Conservation (phyloP, 2,329 filamentous ascomycete species). For the Penicillium sp. region DNA sequence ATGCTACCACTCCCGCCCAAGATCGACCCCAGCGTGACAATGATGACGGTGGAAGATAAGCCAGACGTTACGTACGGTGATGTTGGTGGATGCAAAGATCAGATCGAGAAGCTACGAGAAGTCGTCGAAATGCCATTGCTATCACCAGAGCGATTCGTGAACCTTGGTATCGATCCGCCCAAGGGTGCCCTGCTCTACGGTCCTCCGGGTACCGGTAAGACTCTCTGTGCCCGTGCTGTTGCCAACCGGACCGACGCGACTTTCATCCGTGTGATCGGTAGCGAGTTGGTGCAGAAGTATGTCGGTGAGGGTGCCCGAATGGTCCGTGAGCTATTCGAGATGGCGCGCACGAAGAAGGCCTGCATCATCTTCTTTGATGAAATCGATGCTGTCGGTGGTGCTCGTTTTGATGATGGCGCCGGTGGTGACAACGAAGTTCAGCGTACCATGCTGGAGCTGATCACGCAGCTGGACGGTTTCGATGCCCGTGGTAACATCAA, state of each 20-base stretch:
- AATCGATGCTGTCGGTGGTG: conserved; percentile 93
- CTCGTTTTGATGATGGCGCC: conserved; percentile 93
- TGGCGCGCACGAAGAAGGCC: conserved; percentile 98
- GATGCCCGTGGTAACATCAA: conserved; percentile 98
- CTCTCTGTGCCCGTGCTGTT: conserved; percentile 93
- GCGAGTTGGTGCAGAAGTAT: conserved; percentile 97
- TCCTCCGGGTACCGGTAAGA: conserved; percentile 98
- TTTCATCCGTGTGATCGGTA: conserved; percentile 98
- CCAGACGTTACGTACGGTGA: conserved; percentile 98
- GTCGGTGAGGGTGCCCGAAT: conserved; percentile 97
- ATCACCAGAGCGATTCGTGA: conserved; percentile 95
- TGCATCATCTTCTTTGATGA: conserved; percentile 99
- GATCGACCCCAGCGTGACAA: conserved; percentile 98
- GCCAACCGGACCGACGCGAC: conserved; percentile 98
- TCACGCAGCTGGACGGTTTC: conserved; percentile 95
- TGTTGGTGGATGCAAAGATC: conserved; percentile 98
- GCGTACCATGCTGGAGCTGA: conserved; percentile 95
- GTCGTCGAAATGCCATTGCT: conserved; percentile 98
- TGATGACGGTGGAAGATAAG: conserved; percentile 99
- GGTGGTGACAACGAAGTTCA: conserved; percentile 98
- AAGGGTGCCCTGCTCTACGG: conserved; percentile 97
- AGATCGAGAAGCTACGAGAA: conserved; percentile 98
- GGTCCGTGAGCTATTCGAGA: conserved; percentile 98
- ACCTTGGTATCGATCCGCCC: conserved; percentile 96
- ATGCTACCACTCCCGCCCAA: conserved; percentile 93